Percentiles rank a stretch among this genome's conserved stretches.
Conservation (phyloP, 1,139 yeast species). For the Geotrichum aggregatum region DNA sequence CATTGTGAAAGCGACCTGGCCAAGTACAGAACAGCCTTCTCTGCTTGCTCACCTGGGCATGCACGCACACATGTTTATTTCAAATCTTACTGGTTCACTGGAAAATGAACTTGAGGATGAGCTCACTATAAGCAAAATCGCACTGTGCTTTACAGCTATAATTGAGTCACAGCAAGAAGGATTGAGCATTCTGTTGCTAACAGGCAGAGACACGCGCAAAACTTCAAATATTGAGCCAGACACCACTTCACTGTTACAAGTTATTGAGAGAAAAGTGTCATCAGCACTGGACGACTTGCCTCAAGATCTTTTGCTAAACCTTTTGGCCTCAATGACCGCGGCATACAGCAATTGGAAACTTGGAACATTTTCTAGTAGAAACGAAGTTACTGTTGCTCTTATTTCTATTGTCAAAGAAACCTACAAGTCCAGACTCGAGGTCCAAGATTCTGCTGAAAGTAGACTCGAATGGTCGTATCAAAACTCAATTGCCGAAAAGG, state of each 20-base stretch:
- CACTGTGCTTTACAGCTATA: slow-evolving; percentile 61
- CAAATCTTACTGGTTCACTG: slow-evolving; percentile 57
- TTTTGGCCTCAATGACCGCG: slow-evolving; percentile 35
- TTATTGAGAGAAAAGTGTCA: slow-evolving; percentile 55
- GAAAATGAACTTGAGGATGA: slow-evolving; percentile 57
- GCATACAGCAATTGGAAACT: slow-evolving; percentile 34
- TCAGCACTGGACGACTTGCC: slow-evolving; percentile 5
- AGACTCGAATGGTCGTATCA: slow-evolving; percentile 25
- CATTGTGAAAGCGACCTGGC: slow-evolving; percentile 61
- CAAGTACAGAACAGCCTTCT: slow-evolving; percentile 58
- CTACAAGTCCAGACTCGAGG: neutral
- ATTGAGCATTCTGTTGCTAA: slow-evolving; percentile 66
- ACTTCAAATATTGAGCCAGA: slow-evolving; percentile 31
- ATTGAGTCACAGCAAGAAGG: slow-evolving; percentile 84
- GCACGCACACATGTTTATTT: slow-evolving; percentile 56
- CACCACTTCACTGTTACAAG: slow-evolving; percentile 46
- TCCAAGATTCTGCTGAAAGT: slow-evolving; percentile 1
- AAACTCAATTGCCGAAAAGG: slow-evolving; percentile 57
- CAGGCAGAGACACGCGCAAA: slow-evolving; percentile 57
- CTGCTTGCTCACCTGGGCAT: slow-evolving; percentile 75
- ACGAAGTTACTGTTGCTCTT: slow-evolving; percentile 16
- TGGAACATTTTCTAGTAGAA: slow-evolving; percentile 14
- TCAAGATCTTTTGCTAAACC: slow-evolving; percentile 5
- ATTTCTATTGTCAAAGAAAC: slow-evolving; percentile 13
- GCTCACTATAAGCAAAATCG: slow-evolving; percentile 50